phyloP scores from a whole-genome alignment of 2,329 filamentous ascomycete species.

The Ceratocystis ficicola region DNA sequence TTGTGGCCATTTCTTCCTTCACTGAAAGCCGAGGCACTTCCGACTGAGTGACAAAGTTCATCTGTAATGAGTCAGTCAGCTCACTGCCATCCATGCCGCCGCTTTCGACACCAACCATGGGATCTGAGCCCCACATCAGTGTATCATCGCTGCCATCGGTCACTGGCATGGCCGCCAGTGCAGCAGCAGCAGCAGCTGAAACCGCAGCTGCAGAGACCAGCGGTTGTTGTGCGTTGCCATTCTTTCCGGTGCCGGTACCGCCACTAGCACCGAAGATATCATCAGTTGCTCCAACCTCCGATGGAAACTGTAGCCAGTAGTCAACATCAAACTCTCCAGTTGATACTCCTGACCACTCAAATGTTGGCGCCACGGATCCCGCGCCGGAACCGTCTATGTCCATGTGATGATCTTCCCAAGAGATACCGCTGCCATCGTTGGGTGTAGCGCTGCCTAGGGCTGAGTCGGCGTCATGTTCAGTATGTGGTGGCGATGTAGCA shows the following conservation, averaged over 20 bases:
- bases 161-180: constrained; percentile 2
- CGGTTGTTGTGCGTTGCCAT: neutral
- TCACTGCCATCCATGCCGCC: neutral
- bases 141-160: constrained; percentile 2
- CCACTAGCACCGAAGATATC: constrained; percentile 31
- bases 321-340: constrained; percentile 46
- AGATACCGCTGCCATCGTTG: constrained; percentile 32
- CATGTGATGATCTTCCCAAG: constrained; percentile 33
- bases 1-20: neutral
- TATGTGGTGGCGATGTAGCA: constrained; percentile 34
- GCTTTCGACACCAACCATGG: neutral
- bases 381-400: constrained; percentile 28
- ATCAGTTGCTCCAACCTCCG: constrained; percentile 35
- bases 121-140: constrained; percentile 19
- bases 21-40: neutral
- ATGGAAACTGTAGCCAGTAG: constrained; percentile 47
- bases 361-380: constrained; percentile 33
- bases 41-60: neutral
- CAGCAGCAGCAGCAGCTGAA: neutral
- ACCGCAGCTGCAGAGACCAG: neutral
- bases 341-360: constrained; percentile 43
- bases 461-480: constrained; percentile 33
- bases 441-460: constrained; percentile 33
- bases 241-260: constrained; percentile 20
- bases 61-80: neutral